Conservation (phyloP, 768 basidiomycete species). For the Lactarius indigo region DNA sequence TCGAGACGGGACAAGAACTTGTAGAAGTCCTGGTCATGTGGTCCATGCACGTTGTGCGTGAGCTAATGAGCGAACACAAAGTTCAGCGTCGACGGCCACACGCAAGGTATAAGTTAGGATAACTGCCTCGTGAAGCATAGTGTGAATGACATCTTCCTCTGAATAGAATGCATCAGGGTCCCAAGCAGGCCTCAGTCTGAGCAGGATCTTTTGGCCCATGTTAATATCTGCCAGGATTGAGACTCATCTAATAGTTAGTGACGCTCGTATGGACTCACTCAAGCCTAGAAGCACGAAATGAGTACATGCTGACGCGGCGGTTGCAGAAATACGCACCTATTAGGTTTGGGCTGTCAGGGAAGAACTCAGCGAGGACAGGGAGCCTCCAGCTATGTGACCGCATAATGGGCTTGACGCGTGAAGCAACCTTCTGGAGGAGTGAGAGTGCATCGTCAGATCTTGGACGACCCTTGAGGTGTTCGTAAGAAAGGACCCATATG, state of each 20-base stretch:
- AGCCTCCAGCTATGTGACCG: slow-evolving; percentile 76
- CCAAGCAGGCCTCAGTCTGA: slow-evolving; percentile 73
- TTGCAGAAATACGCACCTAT: slow-evolving; percentile 49
- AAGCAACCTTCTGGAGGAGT: slow-evolving; percentile 65
- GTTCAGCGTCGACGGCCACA: neutral
- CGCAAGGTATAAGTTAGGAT: neutral
- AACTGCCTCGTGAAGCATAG: slow-evolving; percentile 85
- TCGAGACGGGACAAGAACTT: slow-evolving; percentile 68
- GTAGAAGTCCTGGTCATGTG: slow-evolving; percentile 85
- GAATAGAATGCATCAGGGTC: slow-evolving; percentile 68
- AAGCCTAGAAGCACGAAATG: slow-evolving; percentile 20
- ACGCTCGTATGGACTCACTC: slow-evolving; percentile 19
- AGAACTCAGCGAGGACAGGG: slow-evolving; percentile 83
- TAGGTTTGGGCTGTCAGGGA: slow-evolving; percentile 67
- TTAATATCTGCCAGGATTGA: slow-evolving; percentile 58
- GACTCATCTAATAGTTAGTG: neutral
- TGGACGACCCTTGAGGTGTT: slow-evolving; percentile 66
- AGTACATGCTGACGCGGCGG: neutral
- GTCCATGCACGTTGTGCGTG: slow-evolving; percentile 84
- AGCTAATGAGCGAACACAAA: slow-evolving; percentile 45
- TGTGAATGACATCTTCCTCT: slow-evolving; percentile 70
- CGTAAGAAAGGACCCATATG: slow-evolving; percentile 60
- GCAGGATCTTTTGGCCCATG: slow-evolving; percentile 73
- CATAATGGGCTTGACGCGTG: slow-evolving; percentile 93
- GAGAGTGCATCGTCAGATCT: slow-evolving; percentile 64